phyloP scores from a whole-genome alignment of 441 rosid species.

The Gossypium schwendimanii region DNA sequence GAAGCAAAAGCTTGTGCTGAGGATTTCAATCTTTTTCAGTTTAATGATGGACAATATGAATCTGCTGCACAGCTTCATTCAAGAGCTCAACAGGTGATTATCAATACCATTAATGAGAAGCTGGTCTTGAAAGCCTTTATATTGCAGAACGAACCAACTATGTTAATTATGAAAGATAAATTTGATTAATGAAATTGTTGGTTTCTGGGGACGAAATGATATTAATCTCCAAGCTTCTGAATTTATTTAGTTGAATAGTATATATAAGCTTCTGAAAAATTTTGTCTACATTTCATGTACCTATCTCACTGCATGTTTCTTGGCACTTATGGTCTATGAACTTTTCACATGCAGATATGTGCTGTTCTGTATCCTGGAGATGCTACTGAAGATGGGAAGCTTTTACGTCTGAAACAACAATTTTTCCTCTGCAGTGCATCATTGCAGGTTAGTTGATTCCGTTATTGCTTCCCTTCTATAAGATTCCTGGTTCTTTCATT shows the following conservation, averaged over 20 bases:
- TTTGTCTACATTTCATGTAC: neutral
- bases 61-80: conserved; percentile 85
- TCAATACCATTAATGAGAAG: conserved; percentile 7
- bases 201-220: neutral
- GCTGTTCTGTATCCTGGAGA: conserved; percentile 98
- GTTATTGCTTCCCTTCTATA: conserved; percentile 14
- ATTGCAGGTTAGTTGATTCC: conserved; percentile 67
- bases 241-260: neutral
- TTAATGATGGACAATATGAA: conserved; percentile 95
- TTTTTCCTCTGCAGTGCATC: conserved; percentile 97
- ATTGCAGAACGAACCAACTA: neutral
- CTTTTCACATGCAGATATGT: conserved; percentile 59
- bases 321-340: neutral
- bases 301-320: conserved; percentile 8
- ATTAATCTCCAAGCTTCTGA: neutral
- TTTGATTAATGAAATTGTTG: neutral
- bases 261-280: neutral
- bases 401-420: conserved; percentile 90
- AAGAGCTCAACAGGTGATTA: conserved; percentile 74
- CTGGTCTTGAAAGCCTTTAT: neutral
- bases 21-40: conserved; percentile 77
- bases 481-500: conserved; percentile 10
- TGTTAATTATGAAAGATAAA: neutral
- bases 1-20: conserved; percentile 79
- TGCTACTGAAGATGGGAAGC: conserved; percentile 92